Conservation (phyloP, 1,284 basidiomycete genomes). For the Leccinum subrobustum region DNA sequence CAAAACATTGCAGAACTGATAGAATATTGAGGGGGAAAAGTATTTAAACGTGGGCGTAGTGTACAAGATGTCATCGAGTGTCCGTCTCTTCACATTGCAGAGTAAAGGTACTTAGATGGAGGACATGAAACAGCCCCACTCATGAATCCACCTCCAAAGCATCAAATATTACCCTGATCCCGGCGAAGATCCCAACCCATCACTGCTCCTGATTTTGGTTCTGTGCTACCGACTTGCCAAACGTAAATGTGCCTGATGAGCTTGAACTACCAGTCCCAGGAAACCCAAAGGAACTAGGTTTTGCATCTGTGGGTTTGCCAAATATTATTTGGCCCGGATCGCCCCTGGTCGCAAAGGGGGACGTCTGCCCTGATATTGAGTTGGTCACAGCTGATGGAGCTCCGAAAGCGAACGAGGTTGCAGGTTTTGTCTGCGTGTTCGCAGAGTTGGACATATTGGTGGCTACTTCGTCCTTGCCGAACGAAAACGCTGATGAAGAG, state of each 20-base stretch:
- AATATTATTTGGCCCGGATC: constrained; percentile 19
- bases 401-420: constrained; percentile 22
- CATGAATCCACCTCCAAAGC: background rate
- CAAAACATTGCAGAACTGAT: background rate
- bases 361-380: constrained; percentile 16
- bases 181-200: constrained; percentile 1
- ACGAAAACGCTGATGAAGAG: constrained; percentile 17
- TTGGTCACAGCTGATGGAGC: constrained; percentile 8
- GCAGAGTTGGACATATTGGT: constrained; percentile 9
- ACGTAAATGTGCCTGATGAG: constrained; percentile 21
- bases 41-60: constrained; percentile 16
- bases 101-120: background rate
- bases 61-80: constrained; percentile 15
- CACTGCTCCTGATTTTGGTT: constrained; percentile 36
- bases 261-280: constrained; percentile 17
- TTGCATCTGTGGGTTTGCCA: constrained; percentile 22
- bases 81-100: constrained; percentile 2
- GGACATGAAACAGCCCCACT: background rate
- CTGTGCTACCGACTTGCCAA: constrained; percentile 26
- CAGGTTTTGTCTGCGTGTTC: constrained; percentile 14
- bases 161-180: background rate
- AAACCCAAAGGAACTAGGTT: constrained; percentile 36
- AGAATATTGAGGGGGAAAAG: background rate
- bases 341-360: constrained; percentile 1
- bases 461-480: constrained; percentile 23